These are phyloP conservation scores for Monosporozyma aquatica DNA, from an alignment of 805 yeast genomes.

Conservation along the genomic window DNA sequence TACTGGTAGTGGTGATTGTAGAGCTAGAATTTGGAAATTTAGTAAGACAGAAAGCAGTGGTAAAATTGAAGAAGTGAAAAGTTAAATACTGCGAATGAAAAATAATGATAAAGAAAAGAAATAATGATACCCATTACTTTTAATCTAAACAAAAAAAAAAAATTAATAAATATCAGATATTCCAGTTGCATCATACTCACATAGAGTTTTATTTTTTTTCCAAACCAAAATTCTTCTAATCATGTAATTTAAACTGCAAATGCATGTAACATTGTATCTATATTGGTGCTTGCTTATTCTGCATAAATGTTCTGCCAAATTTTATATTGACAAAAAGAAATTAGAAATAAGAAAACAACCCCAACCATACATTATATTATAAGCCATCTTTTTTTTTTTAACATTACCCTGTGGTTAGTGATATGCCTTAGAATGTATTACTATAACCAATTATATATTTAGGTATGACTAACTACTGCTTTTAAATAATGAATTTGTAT, in stretches of 20 bases:
- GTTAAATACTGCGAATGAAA: background rate
- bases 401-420: too few species aligned
- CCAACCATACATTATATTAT: background rate
- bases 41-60: conserved; percentile 15
- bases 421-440: too few species aligned
- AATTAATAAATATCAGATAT: background rate
- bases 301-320: too few species aligned
- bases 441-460: too few species aligned
- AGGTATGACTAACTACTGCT: background rate
- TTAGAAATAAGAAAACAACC: background rate
- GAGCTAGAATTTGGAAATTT: conserved; percentile 95
- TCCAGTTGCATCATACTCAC: background rate
- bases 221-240: too few species aligned
- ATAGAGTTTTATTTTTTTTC: too few species aligned
- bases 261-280: too few species aligned
- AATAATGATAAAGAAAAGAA: too few species aligned
- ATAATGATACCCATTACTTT: too few species aligned
- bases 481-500: background rate
- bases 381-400: too few species aligned
- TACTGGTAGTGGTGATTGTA: conserved; percentile 95
- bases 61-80: conserved; percentile 6
- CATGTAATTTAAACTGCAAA: background rate
- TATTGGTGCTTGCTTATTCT: too few species aligned
- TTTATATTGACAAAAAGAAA: too few species aligned
- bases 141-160: background rate